Evolutionary conservation across 2,329 filamentous ascomycete genomes (phyloP), one percentile per base, ranked within the genome.

Genomic region (Podosphaera fusca): DNA sequence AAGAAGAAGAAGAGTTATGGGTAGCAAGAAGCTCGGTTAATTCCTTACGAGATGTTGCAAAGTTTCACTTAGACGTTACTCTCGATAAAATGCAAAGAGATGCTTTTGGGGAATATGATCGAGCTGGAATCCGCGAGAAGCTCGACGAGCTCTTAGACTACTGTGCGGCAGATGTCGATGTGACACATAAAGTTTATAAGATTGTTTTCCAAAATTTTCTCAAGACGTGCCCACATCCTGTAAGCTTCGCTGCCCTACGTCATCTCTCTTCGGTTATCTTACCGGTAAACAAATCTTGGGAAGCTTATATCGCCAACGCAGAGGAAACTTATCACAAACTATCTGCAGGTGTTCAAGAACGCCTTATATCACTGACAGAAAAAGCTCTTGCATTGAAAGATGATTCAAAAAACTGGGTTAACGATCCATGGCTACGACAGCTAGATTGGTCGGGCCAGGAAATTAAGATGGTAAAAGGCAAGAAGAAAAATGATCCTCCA

Each of bases 391-490:
- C 82, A 60, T 73, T 86, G 57, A 94, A 87, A 64, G 77, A 77
- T 1, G 72, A 87, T 51, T 70, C 80, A 0, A 76, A 82, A 31
- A 74, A 81, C 51, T 95, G 87, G 72, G 72, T 74, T 57, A 82
- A 77, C 46, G 90, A 98, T 65, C 87, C 89, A 4, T 98, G 94
- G 94, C 70, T 98, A 65, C 78, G 77, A 61, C 92, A 98, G 72
- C 77, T 98, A 56, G 89, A 98, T 72, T 98, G 92, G 92, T 85
- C 86, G 0, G 87, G 87, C 2, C 89, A 96, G 69, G 87, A 94
- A 68, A 76, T 95, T 60, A 89, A 80, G 67, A 92, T 90, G 85
- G 82, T 81, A 30, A 96, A 95, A 67, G 85, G 83, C 2, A 95
- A 92, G 72, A 89, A 85, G 70, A 95, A 95, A 68, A 74, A 72